Base-by-base conservation (phyloP, 1,139 yeast species). In the Saccharomyces hybrid region DNA sequence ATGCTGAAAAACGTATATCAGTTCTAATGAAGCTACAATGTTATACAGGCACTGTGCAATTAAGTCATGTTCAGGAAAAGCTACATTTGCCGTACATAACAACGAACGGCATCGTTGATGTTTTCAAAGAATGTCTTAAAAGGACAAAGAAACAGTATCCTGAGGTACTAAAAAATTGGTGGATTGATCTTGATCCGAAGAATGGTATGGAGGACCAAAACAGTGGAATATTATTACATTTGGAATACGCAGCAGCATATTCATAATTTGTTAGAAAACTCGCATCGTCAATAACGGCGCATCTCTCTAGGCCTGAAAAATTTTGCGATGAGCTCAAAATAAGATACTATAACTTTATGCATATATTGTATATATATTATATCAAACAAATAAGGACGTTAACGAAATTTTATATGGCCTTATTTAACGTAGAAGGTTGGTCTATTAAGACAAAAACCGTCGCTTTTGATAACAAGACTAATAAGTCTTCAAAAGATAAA, bases 401-500 rank as follows among this genome's bases (percentile, higher is more conserved):
- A 23, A 14, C 27, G 11, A 25, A 44, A 25, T 47, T 16, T 13
- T 8, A 28, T 5, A 86, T 86, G 93, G 81, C 87, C 29, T 76
- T 88, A 62, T 88, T 88, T 67, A 79, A 85, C 68, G 90, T 86
- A 16, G 87, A 83, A 50, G 96, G 95, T 19, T 88, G 96, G 96
- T 78, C 84, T 59, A 70, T 88, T 57, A 81, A 84, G 60, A 72
- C 76, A 56, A 73, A 77, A 48, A 75, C 78, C 59, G 78, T 86
- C 19, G 82, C 77, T 1, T 67, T 74, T 46, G 82, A 80, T 16
- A 75, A 74, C 9, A 69, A 69, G 6, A 65, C 65, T 2, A 63
- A 68, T 23, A 73, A 73, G 59, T 69, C 65, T 55, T 63, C 62
- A 55, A 72, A 70, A 58, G 71, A 70, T 60, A 70, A 67, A 58